Evolutionary conservation across 2,329 filamentous ascomycete species (phyloP).

Genomic region (Stemphylium lycopersici): DNA sequence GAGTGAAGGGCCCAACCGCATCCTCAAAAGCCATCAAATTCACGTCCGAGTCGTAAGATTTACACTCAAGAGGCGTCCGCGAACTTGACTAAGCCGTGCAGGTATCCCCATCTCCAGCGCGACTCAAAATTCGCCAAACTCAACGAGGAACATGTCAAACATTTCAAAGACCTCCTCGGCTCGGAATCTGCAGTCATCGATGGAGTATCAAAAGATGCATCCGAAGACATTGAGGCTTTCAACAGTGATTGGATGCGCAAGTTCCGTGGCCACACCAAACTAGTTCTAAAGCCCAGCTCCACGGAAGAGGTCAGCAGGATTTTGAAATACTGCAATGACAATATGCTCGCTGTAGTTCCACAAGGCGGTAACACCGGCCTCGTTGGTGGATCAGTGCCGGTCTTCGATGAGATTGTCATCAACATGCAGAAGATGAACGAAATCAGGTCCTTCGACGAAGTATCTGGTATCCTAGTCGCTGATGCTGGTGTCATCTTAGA

Average conservation of each 20-base stretch:
- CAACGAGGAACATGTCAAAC: conserved; percentile 77
- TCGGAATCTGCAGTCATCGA: conserved; percentile 82
- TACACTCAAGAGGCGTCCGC: background rate
- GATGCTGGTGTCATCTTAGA: conserved; percentile 94
- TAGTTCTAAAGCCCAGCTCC: conserved; percentile 84
- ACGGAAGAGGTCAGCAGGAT: conserved; percentile 91
- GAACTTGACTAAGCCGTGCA: conserved; percentile 13
- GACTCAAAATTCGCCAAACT: conserved; percentile 76
- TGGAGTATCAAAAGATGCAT: conserved; percentile 74
- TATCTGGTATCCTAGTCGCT: conserved; percentile 86
- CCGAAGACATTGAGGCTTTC: conserved; percentile 85
- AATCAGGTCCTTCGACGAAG: conserved; percentile 89
- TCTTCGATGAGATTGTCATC: conserved; percentile 98
- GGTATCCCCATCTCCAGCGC: conserved; percentile 81
- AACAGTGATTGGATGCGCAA: conserved; percentile 99
- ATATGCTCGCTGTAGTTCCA: conserved; percentile 89
- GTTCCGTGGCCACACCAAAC: conserved; percentile 85
- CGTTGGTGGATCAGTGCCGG: conserved; percentile 92
- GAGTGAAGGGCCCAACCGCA: conserved; percentile 41
- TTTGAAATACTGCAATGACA: conserved; percentile 92
- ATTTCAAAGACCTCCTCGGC: conserved; percentile 83
- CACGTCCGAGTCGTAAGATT: conserved; percentile 74
- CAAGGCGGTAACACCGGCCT: conserved; percentile 97
- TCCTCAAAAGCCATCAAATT: conserved; percentile 65
- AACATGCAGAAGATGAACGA: conserved; percentile 89